These are phyloP conservation scores for Aplosporella prunicola DNA, from an alignment of 2,329 filamentous ascomycete genomes.

Conservation along the genomic window DNA sequence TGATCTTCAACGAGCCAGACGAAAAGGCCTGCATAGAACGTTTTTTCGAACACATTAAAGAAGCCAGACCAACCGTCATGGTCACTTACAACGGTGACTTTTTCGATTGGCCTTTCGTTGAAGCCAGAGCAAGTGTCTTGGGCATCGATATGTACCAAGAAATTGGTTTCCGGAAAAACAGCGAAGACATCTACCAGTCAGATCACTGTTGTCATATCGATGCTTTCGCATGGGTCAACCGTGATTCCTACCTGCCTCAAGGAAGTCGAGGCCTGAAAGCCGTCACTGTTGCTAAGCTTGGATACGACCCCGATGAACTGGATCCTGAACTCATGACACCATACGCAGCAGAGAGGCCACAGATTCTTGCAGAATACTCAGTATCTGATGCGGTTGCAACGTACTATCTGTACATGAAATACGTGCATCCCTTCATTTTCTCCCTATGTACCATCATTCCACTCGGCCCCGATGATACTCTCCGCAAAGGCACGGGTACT, in stretches of 20 bases:
- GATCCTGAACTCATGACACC: conserved; percentile 97
- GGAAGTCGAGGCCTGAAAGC: conserved; percentile 95
- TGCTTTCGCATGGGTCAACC: conserved; percentile 97
- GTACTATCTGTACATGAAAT: conserved; percentile 99
- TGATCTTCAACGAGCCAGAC: conserved; percentile 96
- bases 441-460: conserved; percentile 95
- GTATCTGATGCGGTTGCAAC: conserved; percentile 98
- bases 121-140: conserved; percentile 82
- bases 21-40: conserved; percentile 81
- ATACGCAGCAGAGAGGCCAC: conserved; percentile 73
- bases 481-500: conserved; percentile 93
- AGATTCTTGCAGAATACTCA: conserved; percentile 93
- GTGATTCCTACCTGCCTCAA: conserved; percentile 95
- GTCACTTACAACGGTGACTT: conserved; percentile 99
- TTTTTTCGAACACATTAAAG: conserved; percentile 93
- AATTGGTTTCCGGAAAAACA: conserved; percentile 93
- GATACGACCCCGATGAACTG: conserved; percentile 95
- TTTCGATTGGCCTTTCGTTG: conserved; percentile 99
- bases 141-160: conserved; percentile 99
- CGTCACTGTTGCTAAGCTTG: conserved; percentile 93
- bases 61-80: conserved; percentile 88
- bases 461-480: conserved; percentile 79
- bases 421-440: conserved; percentile 99
- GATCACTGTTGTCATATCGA: conserved; percentile 98
- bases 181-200: conserved; percentile 91